These are phyloP conservation scores for Penicillium psychrosexuale DNA, from an alignment of 2,329 filamentous ascomycete genomes.

Conservation along the genomic window DNA sequence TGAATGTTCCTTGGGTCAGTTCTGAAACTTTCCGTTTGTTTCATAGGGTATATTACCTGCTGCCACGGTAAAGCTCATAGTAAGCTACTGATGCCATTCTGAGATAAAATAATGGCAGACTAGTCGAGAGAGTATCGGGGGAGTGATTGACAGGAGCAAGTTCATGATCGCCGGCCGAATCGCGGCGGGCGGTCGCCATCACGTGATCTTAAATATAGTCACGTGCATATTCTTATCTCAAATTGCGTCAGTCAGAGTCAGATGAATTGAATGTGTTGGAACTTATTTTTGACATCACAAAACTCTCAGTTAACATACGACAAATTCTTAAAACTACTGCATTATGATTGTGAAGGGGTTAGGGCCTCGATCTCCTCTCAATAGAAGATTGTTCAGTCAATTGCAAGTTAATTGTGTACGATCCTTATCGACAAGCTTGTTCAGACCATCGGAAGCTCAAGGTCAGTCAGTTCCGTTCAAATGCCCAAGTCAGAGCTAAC, in stretches of 20 bases:
- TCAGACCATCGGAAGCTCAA: not conserved
- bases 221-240: not conserved
- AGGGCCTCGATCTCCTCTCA: not conserved
- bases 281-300: not conserved
- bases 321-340: not conserved
- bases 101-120: conserved; percentile 1
- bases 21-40: conserved; percentile 1
- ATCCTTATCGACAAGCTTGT: conserved; percentile 6
- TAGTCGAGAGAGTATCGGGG: conserved; percentile 6
- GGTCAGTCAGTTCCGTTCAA: not conserved
- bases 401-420: not conserved
- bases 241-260: conserved; percentile 5
- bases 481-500: not conserved
- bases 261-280: not conserved
- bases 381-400: not conserved
- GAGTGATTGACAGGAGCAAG: conserved; percentile 15
- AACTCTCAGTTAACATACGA: not conserved
- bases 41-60: conserved; percentile 65
- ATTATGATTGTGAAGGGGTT: not conserved
- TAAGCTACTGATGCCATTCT: conserved; percentile 55
- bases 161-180: conserved; percentile 9
- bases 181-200: not conserved
- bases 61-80: conserved; percentile 97
- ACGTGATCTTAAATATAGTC: conserved; percentile 1
- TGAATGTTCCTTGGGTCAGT: conserved; percentile 42